phyloP scores from a whole-genome alignment of 164 flowering plant species.

The Umbellularia californica region DNA sequence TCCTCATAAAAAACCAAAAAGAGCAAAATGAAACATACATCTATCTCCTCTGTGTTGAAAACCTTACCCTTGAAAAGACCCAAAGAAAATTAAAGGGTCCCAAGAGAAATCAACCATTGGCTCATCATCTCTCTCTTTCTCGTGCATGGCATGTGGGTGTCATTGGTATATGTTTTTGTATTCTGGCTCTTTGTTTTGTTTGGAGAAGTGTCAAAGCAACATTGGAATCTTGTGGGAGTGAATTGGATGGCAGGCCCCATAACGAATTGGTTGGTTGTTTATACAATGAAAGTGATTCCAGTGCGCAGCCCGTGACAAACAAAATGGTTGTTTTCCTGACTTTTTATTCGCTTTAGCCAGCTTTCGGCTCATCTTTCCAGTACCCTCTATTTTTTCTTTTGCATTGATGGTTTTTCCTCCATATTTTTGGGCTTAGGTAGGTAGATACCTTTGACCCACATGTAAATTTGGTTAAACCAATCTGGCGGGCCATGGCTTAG shows the following conservation, averaged over 20 bases:
- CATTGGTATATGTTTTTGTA: slow-evolving; percentile 27
- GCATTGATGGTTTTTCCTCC: not conserved
- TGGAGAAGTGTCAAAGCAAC: not conserved
- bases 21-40: not conserved
- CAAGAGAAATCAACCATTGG: no score
- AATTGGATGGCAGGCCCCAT: slow-evolving; percentile 1
- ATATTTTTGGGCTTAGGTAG: not conserved
- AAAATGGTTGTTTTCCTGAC: not conserved
- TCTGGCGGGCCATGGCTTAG: no score
- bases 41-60: not conserved
- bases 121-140: not conserved
- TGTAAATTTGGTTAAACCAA: no score
- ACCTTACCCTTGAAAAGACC: not conserved
- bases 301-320: slow-evolving; percentile 10
- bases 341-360: not conserved
- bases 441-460: not conserved
- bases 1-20: not conserved
- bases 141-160: slow-evolving; percentile 37
- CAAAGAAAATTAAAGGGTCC: not conserved
- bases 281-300: slow-evolving; percentile 1
- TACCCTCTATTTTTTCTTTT: not conserved
- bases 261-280: not conserved
- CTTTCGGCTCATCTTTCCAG: not conserved
- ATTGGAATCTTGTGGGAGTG: slow-evolving; percentile 9
- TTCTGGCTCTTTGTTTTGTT: slow-evolving; percentile 35